Percentiles rank a stretch among this genome's conserved stretches.
Conservation (phyloP, 1,139 yeast genomes). For the Candida glucosophila region DNA sequence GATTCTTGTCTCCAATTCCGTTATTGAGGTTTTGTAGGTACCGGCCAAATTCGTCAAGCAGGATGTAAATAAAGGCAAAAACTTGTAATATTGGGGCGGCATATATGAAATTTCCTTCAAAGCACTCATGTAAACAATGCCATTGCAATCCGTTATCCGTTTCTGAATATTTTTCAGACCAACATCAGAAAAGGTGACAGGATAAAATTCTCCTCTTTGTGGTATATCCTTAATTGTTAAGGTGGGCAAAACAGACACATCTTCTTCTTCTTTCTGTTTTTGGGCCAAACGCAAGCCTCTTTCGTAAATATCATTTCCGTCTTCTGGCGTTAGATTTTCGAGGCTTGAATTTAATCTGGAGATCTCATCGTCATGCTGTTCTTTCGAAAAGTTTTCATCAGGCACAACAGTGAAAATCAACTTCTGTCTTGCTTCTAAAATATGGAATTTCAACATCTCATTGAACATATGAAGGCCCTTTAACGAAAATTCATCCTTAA, state of each 20-base stretch:
- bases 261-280: conserved; percentile 62
- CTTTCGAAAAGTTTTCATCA: conserved; percentile 40
- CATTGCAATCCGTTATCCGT: conserved; percentile 62
- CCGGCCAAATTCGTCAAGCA: conserved; percentile 81
- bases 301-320: conserved; percentile 47
- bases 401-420: conserved; percentile 79
- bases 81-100: conserved; percentile 57
- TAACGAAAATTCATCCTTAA: conserved; percentile 48
- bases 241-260: conserved; percentile 73
- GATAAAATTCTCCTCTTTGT: conserved; percentile 38
- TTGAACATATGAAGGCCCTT: conserved; percentile 54
- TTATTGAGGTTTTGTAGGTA: conserved; percentile 59
- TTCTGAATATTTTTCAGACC: conserved; percentile 27
- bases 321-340: conserved; percentile 41
- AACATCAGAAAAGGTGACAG: conserved; percentile 20
- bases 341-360: conserved; percentile 39
- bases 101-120: conserved; percentile 45
- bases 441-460: conserved; percentile 43
- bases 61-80: conserved; percentile 67
- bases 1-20: conserved; percentile 78
- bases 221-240: conserved; percentile 67
- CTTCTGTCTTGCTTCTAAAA: conserved; percentile 33
- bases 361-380: conserved; percentile 47
- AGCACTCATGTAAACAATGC: conserved; percentile 63
- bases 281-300: conserved; percentile 53